A percentile compares a stretch with the other conserved stretches of the same genome.
These are phyloP conservation scores for Parathielavia hyrcaniae DNA, from an alignment of 495 filamentous ascomycete genomes.

Conservation along the genomic window DNA sequence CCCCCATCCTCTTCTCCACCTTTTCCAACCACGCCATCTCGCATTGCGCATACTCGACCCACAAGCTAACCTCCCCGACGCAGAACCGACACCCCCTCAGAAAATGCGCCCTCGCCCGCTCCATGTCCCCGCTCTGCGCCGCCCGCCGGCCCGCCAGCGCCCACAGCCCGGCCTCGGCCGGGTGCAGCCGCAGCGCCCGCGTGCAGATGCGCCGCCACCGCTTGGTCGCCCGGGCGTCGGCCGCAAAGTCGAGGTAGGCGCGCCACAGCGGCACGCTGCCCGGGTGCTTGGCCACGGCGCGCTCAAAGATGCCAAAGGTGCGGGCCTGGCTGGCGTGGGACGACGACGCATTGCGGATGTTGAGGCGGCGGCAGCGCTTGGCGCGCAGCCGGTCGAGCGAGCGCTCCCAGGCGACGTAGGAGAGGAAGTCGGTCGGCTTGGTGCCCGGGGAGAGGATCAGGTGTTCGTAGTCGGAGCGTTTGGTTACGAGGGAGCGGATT, in stretches of 20 bases:
- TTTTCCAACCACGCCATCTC: constrained; percentile 88
- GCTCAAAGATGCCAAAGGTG: constrained; percentile 82
- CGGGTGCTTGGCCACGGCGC: constrained; percentile 77
- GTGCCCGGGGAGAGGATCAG: constrained; percentile 75
- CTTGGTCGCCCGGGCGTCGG: constrained; percentile 68
- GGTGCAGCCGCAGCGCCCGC: constrained; percentile 72
- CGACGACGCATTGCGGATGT: constrained; percentile 50
- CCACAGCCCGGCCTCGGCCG: constrained; percentile 79
- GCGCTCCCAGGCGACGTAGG: constrained; percentile 87
- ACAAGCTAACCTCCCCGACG: constrained; percentile 60
- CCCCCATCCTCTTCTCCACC: constrained; percentile 66
- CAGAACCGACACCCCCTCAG: constrained; percentile 89
- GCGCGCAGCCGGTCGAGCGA: constrained; percentile 75
- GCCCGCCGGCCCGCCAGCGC: constrained; percentile 72
- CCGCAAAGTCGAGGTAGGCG: constrained; percentile 79
- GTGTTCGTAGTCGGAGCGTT: constrained; percentile 90
- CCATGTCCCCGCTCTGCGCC: constrained; percentile 77
- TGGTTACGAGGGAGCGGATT: constrained; percentile 77
- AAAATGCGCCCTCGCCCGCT: constrained; percentile 67
- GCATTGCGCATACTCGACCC: constrained; percentile 84
- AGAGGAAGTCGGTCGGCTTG: constrained; percentile 67
- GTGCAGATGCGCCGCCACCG: constrained; percentile 73
- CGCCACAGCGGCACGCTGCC: constrained; percentile 83
- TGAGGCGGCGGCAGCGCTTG: constrained; percentile 74
- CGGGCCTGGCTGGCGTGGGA: constrained; percentile 65